These are phyloP conservation scores for Colletotrichum camelliae DNA, from an alignment of 2,329 filamentous ascomycete species.

Conservation along the genomic window DNA sequence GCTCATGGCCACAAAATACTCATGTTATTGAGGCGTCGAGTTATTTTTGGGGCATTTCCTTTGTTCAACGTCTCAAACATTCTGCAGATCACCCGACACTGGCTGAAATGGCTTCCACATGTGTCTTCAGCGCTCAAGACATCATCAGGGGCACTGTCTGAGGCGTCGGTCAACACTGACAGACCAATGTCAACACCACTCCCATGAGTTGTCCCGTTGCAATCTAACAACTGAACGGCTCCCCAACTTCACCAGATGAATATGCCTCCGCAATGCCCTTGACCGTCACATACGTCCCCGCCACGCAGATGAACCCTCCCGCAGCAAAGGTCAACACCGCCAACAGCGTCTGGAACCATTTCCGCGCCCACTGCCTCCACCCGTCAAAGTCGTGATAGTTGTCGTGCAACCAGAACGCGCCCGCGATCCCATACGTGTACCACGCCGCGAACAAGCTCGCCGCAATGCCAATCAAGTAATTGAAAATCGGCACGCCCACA, in stretches of 20 bases:
- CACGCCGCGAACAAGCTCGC: slow-evolving; percentile 57
- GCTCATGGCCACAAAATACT: not conserved
- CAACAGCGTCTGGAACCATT: slow-evolving; percentile 42
- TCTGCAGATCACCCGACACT: not conserved
- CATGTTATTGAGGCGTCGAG: not conserved
- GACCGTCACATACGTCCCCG: slow-evolving; percentile 55
- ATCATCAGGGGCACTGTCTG: not conserved
- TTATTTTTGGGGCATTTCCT: not conserved
- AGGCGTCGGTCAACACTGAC: not conserved
- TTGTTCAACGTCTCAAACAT: not conserved
- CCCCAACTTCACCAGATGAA: slow-evolving; percentile 1
- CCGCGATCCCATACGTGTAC: slow-evolving; percentile 59
- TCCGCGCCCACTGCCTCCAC: slow-evolving; percentile 38
- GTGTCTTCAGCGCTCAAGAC: not conserved
- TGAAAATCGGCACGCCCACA: slow-evolving; percentile 58
- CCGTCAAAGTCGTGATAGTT: slow-evolving; percentile 47
- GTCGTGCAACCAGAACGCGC: slow-evolving; percentile 58
- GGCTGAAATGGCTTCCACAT: not conserved
- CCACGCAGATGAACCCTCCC: slow-evolving; percentile 54
- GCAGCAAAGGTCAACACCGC: slow-evolving; percentile 46
- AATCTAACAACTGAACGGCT: slow-evolving; percentile 11
- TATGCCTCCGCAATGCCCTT: slow-evolving; percentile 31
- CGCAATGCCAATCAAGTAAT: slow-evolving; percentile 56
- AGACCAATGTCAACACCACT: not conserved
- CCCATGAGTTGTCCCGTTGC: not conserved